Base-by-base conservation (phyloP, 2,329 filamentous ascomycete species). In the Trichophyton equinum region DNA sequence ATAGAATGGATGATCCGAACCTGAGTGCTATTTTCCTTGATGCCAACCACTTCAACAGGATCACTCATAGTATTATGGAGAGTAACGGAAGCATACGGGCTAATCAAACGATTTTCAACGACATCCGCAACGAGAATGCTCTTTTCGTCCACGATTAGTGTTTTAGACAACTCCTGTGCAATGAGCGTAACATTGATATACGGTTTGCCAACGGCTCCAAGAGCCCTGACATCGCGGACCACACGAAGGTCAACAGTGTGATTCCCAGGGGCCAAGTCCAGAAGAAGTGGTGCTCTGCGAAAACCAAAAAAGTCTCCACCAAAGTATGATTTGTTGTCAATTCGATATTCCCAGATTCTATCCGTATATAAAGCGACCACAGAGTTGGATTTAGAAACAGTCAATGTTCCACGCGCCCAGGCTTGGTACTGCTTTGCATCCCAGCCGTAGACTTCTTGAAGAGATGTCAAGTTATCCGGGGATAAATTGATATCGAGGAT, bases 381-480 rank as follows among this genome's bases (percentile, higher is more conserved):
- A 55, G 66, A 55, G 11, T 65, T n/a, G 20, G 68, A 67, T 30
- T 70, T 66, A 30, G 64, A 58, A 4, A 81, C 68, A 18, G 69
- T 68, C n/a, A 81, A 69, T 59, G 73, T 69, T 40, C 82, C 81
- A 57, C 81, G 75, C 27, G 76, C 74, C 82, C 82, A 85, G 7
- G 77, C 79, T 67, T 84, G 82, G 68, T 80, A 84, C 65, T 84
- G 82, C 11, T 81, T 70, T 18, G 79, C 79, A 56, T 81, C 74
- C 82, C 81, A 85, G 53, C 82, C 82, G 67, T 84, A 84, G 11
- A 83, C 71, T 11, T 74, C 70, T 63, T 79, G 78, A 47, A 83
- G 69, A 56, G 77, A 78, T 15, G 71, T 65, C 81, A 81, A 83
- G 62, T 83, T 75, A n/a, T 82, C 71, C 6, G 79, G 69, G 7